Percentiles rank a stretch among this genome's conserved stretches.
Conservation (phyloP, 1,284 basidiomycete genomes). For the Boletellus deceptivus region DNA sequence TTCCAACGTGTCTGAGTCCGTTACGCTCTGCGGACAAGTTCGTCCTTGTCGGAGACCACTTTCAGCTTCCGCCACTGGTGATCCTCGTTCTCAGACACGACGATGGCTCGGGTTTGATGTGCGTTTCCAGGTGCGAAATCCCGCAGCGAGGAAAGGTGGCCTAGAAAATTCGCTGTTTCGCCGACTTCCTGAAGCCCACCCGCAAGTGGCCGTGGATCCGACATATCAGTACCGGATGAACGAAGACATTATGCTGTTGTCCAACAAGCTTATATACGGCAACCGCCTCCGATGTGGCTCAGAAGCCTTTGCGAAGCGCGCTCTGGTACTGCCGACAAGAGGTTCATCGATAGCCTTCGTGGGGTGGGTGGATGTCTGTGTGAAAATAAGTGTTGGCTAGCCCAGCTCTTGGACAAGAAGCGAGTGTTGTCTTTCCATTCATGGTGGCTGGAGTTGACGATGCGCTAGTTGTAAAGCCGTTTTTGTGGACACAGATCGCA, state of each 20-base stretch:
- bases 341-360: constrained; percentile 44
- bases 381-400: constrained; percentile 66
- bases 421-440: constrained; percentile 31
- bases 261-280: constrained; percentile 87
- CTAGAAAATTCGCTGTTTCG: constrained; percentile 91
- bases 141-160: constrained; percentile 77
- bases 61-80: constrained; percentile 94
- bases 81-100: constrained; percentile 12
- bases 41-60: constrained; percentile 95
- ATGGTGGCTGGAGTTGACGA: neutral
- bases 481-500: constrained; percentile 88
- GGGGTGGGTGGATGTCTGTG: constrained; percentile 29
- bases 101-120: neutral
- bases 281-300: constrained; percentile 80
- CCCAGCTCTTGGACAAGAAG: constrained; percentile 63
- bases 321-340: constrained; percentile 53
- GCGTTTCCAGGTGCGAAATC: constrained; percentile 70
- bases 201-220: constrained; percentile 79
- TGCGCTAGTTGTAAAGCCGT: constrained; percentile 72
- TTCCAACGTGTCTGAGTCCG: constrained; percentile 94
- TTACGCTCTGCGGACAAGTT: constrained; percentile 88
- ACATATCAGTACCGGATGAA: constrained; percentile 96
- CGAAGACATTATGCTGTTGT: constrained; percentile 91
- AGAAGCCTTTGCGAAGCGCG: constrained; percentile 61
- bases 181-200: constrained; percentile 82